Base-by-base conservation (phyloP, 257 asterid genomes). In the Solanum habrochaites region DNA sequence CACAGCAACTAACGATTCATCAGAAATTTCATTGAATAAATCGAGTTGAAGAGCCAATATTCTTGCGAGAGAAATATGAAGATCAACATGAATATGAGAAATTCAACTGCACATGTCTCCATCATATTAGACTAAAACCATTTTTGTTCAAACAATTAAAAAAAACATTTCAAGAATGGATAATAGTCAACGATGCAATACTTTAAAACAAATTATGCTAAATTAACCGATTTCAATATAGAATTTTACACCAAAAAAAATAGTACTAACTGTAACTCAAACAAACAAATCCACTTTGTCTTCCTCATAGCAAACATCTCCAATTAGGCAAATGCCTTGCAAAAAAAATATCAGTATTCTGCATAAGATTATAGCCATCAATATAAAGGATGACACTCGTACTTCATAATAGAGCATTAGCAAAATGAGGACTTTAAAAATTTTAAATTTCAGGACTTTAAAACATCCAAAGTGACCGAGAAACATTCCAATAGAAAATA, bases 61-160 rank as follows among this genome's bases (percentile, higher is more conserved):
- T 93, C 99, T 91, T 27, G 99, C 99, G 11, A 97, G 96, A 45
- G 98, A 98, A 0, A 97, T 93, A 83, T 97, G 99, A 84, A 95
- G 99, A 91, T 97, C 98, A 11, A 98, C 98, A 29, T 95, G 99
- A 80, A 97, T 97, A 87, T 95, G 99, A 47, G 98, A 97, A 85
- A 97, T 95, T 99, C 99, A 97, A 60, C 94, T 93, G 39, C 96
- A 97, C 89, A 43, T 43, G 49, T 43, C 47, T 43, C 49, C 14
- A 47, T 47, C 18, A 13, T 13, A 13, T 43, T 43, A 43, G 49
- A 13, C 56, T 13, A 47, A 13, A 5, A 43, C 47, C 5, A 13
- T 12, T 47, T 47, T 13, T 47, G 56, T 13, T 47, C 12, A 47
- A 47, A 47, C 56, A 47, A 47, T 43, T 43, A 10, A 10, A 40